Conservation (phyloP, 2,329 filamentous ascomycete species). For the Trichoderma sp. region DNA sequence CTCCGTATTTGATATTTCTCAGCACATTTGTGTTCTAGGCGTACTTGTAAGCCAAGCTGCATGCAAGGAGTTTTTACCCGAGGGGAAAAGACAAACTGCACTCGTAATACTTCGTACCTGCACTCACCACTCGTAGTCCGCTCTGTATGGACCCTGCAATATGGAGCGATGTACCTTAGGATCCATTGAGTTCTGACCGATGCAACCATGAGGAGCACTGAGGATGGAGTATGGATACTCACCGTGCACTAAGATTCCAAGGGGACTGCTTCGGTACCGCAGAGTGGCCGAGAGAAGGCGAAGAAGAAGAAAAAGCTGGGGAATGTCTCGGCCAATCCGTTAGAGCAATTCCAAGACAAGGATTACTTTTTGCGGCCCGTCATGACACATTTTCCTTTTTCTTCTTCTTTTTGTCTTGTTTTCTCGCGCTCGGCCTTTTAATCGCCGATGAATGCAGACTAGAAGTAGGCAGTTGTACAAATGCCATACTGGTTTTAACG, state of each 20-base stretch:
- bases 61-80: background rate
- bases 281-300: background rate
- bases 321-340: slow-evolving; percentile 14
- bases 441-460: background rate
- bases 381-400: background rate
- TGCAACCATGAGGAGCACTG: background rate
- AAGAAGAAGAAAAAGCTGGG: slow-evolving; percentile 1
- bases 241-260: background rate
- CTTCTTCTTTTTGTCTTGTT: background rate
- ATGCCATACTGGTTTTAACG: background rate
- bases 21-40: background rate
- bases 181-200: slow-evolving; percentile 14
- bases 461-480: background rate
- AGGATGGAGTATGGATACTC: background rate
- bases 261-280: background rate
- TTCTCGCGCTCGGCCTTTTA: background rate
- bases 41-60: background rate
- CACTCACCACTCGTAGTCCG: background rate
- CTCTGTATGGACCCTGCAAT: background rate
- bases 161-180: background rate
- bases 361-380: background rate
- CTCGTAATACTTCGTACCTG: background rate
- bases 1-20: background rate
- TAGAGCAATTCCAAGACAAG: background rate
- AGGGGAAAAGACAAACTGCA: background rate